Percentiles rank a stretch among this genome's conserved stretches.
Evolutionary conservation across 2,329 filamentous ascomycete species (phyloP).

Genomic region (Phialophora tarda): DNA sequence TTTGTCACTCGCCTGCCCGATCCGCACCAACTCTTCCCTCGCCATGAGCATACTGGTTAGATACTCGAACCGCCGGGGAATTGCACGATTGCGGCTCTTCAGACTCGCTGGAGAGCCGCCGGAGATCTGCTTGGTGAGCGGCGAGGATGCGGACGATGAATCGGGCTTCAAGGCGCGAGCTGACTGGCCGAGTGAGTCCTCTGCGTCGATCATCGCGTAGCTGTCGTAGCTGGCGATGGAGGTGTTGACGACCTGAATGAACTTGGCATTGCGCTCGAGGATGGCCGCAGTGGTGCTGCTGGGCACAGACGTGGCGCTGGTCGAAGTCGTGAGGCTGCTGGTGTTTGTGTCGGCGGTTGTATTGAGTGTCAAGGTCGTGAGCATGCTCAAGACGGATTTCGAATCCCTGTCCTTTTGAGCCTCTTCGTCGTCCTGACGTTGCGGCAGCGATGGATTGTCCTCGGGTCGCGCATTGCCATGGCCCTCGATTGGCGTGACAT

Average conservation of each 20-base stretch:
- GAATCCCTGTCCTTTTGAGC: not conserved
- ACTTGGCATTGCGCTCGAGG: not conserved
- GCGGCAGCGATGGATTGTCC: not conserved
- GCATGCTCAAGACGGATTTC: not conserved
- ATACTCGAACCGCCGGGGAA: conserved; percentile 1
- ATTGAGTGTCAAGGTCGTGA: not conserved
- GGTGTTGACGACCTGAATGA: no score
- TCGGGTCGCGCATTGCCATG: not conserved
- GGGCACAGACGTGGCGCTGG: not conserved
- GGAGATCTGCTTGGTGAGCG: not conserved
- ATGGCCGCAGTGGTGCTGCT: not conserved
- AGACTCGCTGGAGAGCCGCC: not conserved
- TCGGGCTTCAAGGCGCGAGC: not conserved
- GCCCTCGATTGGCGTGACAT: no score
- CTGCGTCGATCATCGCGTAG: not conserved
- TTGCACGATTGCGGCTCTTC: not conserved
- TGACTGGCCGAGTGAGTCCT: not conserved
- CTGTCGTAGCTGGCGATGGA: no score
- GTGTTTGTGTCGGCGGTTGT: not conserved
- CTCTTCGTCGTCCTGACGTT: not conserved
- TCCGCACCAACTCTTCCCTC: conserved; percentile 22
- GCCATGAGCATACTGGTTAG: conserved; percentile 7
- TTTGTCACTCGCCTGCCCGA: conserved; percentile 5
- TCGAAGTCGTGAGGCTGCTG: not conserved
- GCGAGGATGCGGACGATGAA: not conserved